Base-by-base conservation (phyloP, 2,329 filamentous ascomycete species). In the Nemania sp. region DNA sequence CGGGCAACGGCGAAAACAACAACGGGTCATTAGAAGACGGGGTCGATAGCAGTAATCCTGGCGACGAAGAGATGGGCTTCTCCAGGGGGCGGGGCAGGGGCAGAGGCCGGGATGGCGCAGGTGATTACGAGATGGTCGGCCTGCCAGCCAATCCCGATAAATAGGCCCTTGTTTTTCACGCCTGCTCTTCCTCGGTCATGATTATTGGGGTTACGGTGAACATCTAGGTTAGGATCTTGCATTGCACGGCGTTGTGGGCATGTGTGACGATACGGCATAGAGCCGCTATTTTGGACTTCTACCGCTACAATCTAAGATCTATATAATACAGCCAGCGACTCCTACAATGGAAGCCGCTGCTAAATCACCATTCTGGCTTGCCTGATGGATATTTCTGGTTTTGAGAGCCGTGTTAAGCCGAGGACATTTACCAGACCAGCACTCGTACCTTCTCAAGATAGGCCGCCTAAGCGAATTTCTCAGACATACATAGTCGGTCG, bases 111-210 rank as follows among this genome's bases (percentile, higher is more conserved):
- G 81, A 83, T 58, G 78, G 79, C 0, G 77, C 72, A 1, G 82
- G 80, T 11, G 82, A 83, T 57, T 89, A 88, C 69, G 86, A 89
- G 69, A 86, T 89, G 83, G 80, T 81, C 8, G 73, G 75, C 34
- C 74, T 84, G 65, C 79, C 79, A 54, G 69, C 60, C 7, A 65
- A 66, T 36, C 52, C 61, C 37, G 28, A 59, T 45, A 64, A 61
- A 61, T 71, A 34, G 5, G n/a, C 4, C 19, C 36, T 22, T 17
- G 28, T 9, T 31, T 12, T 31, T 31, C 28, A n/a, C n/a, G n/a
- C n/a, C n/a, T n/a, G n/a, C n/a, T n/a, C 23, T 26, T 33, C 20
- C 20, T 5, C 23, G 12, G 19, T 19, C 46, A 46, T 39, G 51
- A 48, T 45, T 52, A 50, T 52, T 48, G 57, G 50, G 52, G 52